phyloP scores from a whole-genome alignment of 1,284 basidiomycete species.

The Apiotrichum brassicae region DNA sequence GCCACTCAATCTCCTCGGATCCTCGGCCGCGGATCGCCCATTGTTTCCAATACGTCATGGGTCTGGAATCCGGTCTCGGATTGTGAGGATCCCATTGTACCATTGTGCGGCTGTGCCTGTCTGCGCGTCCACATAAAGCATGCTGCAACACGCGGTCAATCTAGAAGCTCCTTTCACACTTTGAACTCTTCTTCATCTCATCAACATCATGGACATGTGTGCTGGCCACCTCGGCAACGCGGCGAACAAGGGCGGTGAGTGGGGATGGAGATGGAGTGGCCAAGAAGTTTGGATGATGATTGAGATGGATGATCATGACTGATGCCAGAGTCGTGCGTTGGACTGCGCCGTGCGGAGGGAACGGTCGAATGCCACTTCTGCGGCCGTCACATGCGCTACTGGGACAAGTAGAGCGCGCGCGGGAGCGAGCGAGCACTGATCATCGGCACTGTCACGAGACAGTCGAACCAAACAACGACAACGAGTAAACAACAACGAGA shows the following conservation, averaged over 20 bases:
- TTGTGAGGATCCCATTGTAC: no score
- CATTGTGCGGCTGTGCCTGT: no score
- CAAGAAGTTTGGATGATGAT: background rate
- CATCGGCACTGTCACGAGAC: no score
- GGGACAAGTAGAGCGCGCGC: background rate
- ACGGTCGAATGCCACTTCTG: background rate
- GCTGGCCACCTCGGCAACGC: background rate
- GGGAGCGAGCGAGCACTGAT: no score
- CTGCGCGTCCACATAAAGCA: no score
- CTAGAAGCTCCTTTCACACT: background rate
- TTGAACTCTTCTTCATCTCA: background rate
- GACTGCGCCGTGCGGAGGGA: background rate
- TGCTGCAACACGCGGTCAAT: no score
- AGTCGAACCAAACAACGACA: no score
- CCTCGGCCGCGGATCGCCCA: no score
- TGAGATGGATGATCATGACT: background rate
- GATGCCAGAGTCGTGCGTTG: background rate
- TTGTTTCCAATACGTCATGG: no score
- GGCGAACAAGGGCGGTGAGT: conserved; percentile 1
- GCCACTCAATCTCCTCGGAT: no score
- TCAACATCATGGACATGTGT: background rate
- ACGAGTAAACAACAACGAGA: no score
- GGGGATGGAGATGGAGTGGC: background rate
- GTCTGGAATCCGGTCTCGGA: no score
- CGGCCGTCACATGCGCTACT: conserved; percentile 1